Base-by-base conservation (phyloP, 2,329 filamentous ascomycete species). In the Malbranchea cinnamomea region DNA sequence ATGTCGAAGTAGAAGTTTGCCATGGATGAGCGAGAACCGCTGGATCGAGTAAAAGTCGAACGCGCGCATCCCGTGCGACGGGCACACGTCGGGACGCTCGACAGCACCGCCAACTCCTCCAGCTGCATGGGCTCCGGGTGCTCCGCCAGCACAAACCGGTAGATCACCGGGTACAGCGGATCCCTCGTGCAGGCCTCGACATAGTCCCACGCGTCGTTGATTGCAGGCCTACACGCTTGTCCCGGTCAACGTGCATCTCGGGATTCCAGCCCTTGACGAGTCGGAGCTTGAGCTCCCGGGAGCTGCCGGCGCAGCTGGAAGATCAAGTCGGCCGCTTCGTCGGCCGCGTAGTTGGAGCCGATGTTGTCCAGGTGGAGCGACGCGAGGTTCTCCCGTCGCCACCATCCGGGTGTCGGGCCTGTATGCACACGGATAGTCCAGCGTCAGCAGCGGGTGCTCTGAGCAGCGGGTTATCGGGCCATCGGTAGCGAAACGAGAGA, bases 1-100 rank as follows among this genome's bases (percentile, higher is more conserved):
- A 17, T 19, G 12, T 23, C 26, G 13, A 19, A 3, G 12, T 19
- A 28, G 11, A 19, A 23, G 10, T 19, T 7, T n/a, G 15, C 26
- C 26, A 28, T 19, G 10, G 7, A 28, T 28, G 13, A 28, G 26
- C 12, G 26, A 17, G 26, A 28, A 28, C 13, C 26, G 11, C 26
- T 28, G 11, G 26, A 28, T 28, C 10, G 26, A 7, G 2, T 28
- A 16, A 19, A 28, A 19, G 13, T 28, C 16, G 16, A 28, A 28
- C 9, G 26, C 16, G 7, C 16, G 26, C 15, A 19, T 28, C 16
- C 2, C 15, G 13, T 15, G 10, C 9, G 7, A 10, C 2, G 10
- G 2, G 2, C 19, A 10, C 9, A 28, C 15, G 16, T 19, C 3
- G 13, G 10, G 12, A 10, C 7, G 19, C 15, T 3, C 16, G 10